A percentile compares a stretch with the other conserved stretches of the same genome.
Evolutionary conservation across 2,329 filamentous ascomycete genomes (phyloP).

Genomic region (Raffaelea deltoideospora): DNA sequence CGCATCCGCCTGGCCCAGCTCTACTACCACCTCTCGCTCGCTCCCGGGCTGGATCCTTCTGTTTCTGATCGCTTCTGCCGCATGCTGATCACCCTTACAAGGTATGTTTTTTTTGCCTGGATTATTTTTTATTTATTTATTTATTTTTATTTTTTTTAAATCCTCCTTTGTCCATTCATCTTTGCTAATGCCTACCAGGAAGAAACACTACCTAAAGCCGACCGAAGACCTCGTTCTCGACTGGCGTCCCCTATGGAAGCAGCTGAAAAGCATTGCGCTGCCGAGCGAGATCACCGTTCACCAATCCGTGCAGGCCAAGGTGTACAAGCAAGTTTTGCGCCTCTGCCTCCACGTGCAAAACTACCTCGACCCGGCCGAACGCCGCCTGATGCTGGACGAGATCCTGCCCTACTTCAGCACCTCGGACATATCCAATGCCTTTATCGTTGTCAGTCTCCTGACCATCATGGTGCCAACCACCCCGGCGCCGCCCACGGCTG

Average conservation of each 20-base stretch:
- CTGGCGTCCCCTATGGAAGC: constrained; percentile 85
- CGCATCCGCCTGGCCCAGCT: constrained; percentile 73
- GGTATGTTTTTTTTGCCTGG: constrained; percentile 34
- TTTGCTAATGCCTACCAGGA: constrained; percentile 32
- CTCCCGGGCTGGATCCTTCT: constrained; percentile 70
- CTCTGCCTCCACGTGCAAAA: constrained; percentile 79
- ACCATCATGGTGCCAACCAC: constrained; percentile 80
- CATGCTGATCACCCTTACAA: constrained; percentile 94
- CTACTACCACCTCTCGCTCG: constrained; percentile 86
- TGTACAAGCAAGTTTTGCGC: constrained; percentile 59
- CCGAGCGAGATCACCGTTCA: constrained; percentile 65
- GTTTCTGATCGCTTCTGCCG: constrained; percentile 83
- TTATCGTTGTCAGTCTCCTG: constrained; percentile 77
- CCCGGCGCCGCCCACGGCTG: constrained; percentile 54
- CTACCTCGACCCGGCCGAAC: constrained; percentile 82
- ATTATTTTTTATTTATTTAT: constrained; percentile 1
- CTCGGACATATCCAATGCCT: constrained; percentile 81
- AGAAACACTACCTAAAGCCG: constrained; percentile 88
- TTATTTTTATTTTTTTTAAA: no score
- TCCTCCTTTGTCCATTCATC: constrained; percentile 2
- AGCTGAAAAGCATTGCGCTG: constrained; percentile 79
- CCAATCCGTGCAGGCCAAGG: constrained; percentile 38
- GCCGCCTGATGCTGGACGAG: constrained; percentile 68
- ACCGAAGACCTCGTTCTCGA: constrained; percentile 81
- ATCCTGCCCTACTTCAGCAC: constrained; percentile 81